Base-by-base conservation (phyloP, 2,329 filamentous ascomycete species). In the Neofusicoccum parvum region DNA sequence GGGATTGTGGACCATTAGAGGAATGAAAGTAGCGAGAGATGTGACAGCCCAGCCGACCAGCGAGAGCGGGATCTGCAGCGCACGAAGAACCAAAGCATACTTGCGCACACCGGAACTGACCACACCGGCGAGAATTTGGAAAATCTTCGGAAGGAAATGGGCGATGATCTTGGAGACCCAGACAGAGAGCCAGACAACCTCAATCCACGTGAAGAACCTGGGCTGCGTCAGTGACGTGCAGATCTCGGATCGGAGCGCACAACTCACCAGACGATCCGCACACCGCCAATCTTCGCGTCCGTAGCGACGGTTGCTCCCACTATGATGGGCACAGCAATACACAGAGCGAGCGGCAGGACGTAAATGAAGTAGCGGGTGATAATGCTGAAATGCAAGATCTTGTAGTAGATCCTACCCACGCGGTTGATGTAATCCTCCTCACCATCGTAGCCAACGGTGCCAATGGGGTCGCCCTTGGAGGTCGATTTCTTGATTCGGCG, bases 41-140 rank as follows among this genome's bases (percentile, higher is more conserved):
- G 85, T 80, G 36, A 88, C 77, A 62, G 83, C 81, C 87, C 87
- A 89, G 14, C 86, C 80, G 27, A 88, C 84, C 46, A 88, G 78
- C 0, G 86, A 87, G 20, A 89, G 73, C 1, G 87, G 86, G 53
- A 88, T 86, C 70, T 89, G 86, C 17, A 90, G 76, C 6, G 83
- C 80, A 37, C 79, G 80, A 48, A 90, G 72, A 45, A 89, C 83
- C 62, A 86, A 77, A 15, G 85, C 82, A 77, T 90, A 89, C 72
- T 89, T 89, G 66, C 86, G 82, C 4, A 87, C 87, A 14, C 87
- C 87, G 11, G 87, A 85, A 72, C 86, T 89, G 54, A 89, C 86
- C 45, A 89, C 85, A 23, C 87, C 87, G 65, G 84, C 83, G 11
- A 89, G 75, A 64, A 86, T 83, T 68, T 88, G 85, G 73, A 89